Conservation (phyloP, 208 protist species). For the Trypanosoma vivax region DNA sequence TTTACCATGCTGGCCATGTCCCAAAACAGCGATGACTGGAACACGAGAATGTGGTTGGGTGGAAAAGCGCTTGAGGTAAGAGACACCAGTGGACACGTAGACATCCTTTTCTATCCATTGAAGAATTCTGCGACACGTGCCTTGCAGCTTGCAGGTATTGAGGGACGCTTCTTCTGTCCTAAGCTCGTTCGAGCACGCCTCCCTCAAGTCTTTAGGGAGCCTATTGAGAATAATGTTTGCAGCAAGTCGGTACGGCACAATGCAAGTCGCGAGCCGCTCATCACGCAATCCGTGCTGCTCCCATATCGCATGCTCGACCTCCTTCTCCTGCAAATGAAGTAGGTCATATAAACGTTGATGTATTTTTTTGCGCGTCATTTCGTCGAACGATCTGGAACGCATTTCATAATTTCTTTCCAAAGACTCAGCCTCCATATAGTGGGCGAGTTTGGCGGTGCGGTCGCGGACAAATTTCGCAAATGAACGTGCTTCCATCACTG, state of each 20-base stretch:
- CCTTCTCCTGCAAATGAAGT: slow-evolving; percentile 36
- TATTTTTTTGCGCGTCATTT: slow-evolving; percentile 23
- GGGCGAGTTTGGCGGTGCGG: slow-evolving; percentile 29
- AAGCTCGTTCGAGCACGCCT: slow-evolving; percentile 48
- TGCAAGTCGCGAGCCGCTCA: slow-evolving; percentile 64
- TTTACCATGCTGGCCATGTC: slow-evolving; percentile 86
- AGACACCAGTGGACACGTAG: slow-evolving; percentile 61
- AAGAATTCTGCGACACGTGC: slow-evolving; percentile 37
- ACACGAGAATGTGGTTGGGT: slow-evolving; percentile 28
- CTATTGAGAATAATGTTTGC: slow-evolving; percentile 77
- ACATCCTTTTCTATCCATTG: slow-evolving; percentile 80
- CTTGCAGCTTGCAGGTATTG: no score
- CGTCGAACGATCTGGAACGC: slow-evolving; percentile 38
- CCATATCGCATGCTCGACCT: slow-evolving; percentile 55
- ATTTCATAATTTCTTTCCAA: slow-evolving; percentile 17
- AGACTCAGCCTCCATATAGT: slow-evolving; percentile 23
- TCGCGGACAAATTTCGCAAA: slow-evolving; percentile 58
- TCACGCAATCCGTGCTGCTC: slow-evolving; percentile 58
- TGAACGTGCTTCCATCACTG: slow-evolving; percentile 60
- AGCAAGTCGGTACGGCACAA: slow-evolving; percentile 82
- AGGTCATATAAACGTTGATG: slow-evolving; percentile 29
- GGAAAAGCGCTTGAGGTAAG: slow-evolving; percentile 46
- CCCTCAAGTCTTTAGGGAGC: slow-evolving; percentile 40
- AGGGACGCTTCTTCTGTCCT: slow-evolving; percentile 56
- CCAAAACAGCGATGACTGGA: slow-evolving; percentile 73